phyloP scores from a whole-genome alignment of 768 basidiomycete species.

The Tricholoma sp. region DNA sequence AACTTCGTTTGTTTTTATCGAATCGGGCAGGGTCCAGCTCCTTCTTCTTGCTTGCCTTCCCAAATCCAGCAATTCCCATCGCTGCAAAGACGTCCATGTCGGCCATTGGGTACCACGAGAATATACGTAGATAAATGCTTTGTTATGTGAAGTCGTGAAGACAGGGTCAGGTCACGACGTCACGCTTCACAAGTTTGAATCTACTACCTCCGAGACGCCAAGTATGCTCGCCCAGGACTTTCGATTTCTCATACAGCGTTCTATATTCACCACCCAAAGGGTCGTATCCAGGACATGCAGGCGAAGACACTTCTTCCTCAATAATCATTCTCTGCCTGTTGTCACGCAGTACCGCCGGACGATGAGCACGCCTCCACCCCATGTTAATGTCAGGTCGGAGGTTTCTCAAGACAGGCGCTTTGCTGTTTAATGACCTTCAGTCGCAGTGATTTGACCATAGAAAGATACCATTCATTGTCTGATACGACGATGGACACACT shows the following conservation, averaged over 20 bases:
- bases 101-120: conserved; percentile 20
- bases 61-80: conserved; percentile 84
- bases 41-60: conserved; percentile 64
- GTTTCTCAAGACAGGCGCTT: not conserved
- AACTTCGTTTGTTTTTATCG: conserved; percentile 62
- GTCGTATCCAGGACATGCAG: not conserved
- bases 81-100: conserved; percentile 71
- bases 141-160: no score
- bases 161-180: not conserved
- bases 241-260: not conserved
- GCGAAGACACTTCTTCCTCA: not conserved
- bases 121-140: not conserved
- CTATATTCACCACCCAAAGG: not conserved
- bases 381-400: conserved; percentile 50
- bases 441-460: conserved; percentile 44
- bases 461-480: conserved; percentile 65
- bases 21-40: conserved; percentile 73
- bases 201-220: no score
- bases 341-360: conserved; percentile 20
- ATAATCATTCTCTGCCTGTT: not conserved
- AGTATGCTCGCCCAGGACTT: not conserved
- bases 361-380: conserved; percentile 52
- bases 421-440: not conserved
- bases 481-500: conserved; percentile 75
- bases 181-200: not conserved